Evolutionary conservation across 2,329 filamentous ascomycete species (phyloP).

Genomic region (Didymosphaeria variabile): DNA sequence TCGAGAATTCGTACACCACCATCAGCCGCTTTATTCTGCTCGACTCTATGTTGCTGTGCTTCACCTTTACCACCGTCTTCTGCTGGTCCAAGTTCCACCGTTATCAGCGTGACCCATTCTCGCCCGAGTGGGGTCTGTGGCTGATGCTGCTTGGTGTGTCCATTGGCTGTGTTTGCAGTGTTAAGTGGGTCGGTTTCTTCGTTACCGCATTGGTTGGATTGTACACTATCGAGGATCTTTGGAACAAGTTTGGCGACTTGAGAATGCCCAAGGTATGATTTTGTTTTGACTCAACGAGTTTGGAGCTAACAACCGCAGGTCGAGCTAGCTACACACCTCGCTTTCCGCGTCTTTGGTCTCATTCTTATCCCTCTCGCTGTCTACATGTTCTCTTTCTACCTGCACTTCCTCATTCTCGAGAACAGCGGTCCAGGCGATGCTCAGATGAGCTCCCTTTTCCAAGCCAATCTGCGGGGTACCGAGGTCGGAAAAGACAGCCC

Average conservation of each 20-base stretch:
- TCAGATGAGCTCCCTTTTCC: constrained; percentile 99
- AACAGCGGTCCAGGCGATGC: constrained; percentile 95
- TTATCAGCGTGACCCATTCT: constrained; percentile 85
- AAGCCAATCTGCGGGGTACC: constrained; percentile 93
- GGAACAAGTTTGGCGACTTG: constrained; percentile 95
- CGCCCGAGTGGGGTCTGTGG: constrained; percentile 93
- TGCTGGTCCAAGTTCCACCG: constrained; percentile 98
- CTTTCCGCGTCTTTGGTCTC: constrained; percentile 81
- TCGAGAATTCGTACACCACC: constrained; percentile 98
- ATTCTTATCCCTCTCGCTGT: constrained; percentile 90
- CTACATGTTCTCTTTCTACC: constrained; percentile 93
- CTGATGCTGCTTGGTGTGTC: constrained; percentile 91
- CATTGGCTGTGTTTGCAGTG: constrained; percentile 97
- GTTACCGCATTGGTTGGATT: constrained; percentile 93
- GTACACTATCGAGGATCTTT: constrained; percentile 95
- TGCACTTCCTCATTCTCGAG: constrained; percentile 93
- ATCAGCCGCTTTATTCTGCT: constrained; percentile 98
- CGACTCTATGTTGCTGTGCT: constrained; percentile 98
- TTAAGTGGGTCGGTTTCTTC: constrained; percentile 98
- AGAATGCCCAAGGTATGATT: constrained; percentile 80
- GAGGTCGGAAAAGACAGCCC: constrained; percentile 95
- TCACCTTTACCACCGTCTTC: constrained; percentile 96
- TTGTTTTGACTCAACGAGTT: not conserved
- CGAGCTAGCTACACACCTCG: constrained; percentile 78
- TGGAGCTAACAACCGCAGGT: constrained; percentile 53